Conservation (phyloP, 164 flowering plant genomes). For the Kingdonia uniflora region DNA sequence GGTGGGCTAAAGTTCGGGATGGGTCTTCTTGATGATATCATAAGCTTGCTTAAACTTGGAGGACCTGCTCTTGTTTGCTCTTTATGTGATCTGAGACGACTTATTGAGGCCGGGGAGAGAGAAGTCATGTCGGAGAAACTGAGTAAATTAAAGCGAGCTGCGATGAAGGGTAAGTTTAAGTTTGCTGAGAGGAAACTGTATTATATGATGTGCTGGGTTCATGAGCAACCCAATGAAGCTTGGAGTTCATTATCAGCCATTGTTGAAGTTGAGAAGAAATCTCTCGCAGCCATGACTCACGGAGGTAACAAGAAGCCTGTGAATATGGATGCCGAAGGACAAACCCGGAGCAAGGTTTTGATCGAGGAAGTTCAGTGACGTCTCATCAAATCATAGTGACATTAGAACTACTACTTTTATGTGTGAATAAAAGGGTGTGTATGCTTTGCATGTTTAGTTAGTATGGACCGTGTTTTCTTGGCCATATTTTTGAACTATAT, state of each 20-base stretch:
- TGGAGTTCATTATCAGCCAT: conserved; percentile 59
- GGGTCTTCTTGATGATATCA: conserved; percentile 49
- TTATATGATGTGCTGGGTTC: conserved; percentile 83
- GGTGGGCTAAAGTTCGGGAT: conserved; percentile 70
- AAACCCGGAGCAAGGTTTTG: conserved; percentile 27
- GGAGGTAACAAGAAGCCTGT: conserved; percentile 9
- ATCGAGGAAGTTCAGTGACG: conserved; percentile 40
- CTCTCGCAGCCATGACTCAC: conserved; percentile 16
- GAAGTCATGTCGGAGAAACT: conserved; percentile 44
- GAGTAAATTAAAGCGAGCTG: conserved; percentile 28
- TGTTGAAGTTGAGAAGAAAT: conserved; percentile 42
- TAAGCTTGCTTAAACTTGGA: conserved; percentile 39
- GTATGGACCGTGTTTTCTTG: no score
- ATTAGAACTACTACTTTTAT: no score
- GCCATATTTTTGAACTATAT: no score
- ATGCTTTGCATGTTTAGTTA: no score
- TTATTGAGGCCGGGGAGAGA: conserved; percentile 40
- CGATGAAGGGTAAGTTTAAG: conserved; percentile 44
- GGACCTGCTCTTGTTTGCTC: conserved; percentile 46
- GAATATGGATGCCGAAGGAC: conserved; percentile 8
- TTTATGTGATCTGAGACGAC: conserved; percentile 56
- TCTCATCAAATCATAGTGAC: no score
- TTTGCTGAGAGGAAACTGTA: conserved; percentile 53
- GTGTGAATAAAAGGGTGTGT: no score
- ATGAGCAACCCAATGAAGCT: conserved; percentile 59